Base-by-base conservation (phyloP, 192 early-diverging fungal species). In the Backusella mclennaniae region DNA sequence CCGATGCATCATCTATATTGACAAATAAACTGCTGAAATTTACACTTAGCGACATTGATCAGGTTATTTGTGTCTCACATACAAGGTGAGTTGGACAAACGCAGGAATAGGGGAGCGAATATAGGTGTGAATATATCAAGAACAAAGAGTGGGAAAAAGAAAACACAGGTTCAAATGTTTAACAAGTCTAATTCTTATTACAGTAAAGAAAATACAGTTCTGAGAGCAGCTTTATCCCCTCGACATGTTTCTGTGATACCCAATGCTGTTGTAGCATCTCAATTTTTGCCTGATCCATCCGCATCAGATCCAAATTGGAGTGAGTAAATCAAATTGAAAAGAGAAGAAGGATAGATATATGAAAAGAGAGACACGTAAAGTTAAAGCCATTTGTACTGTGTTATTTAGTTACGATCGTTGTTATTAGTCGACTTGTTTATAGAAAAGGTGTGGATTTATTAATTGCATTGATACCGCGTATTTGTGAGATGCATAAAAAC, bases 11-110 rank as follows among this genome's bases (percentile, higher is more conserved):
- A 66, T 92, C 92, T 71, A 98, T 98, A 49, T 79, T 97, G 39
- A 97, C 93, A 56, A 99, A 99, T 90, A 99, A 99, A 85, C 83
- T 98, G 71, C 86, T 98, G 14, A 98, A 99, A 73, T 98, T 98
- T 70, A 97, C 97, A 6, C 81, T 99, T 31, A 95, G 94, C n/a
- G 98, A 99, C 74, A 89, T 98, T 36, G 93, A 97, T 73, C 97
- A 98, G 82, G 96, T 97, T 29, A 97, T 99, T 53, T 99, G 98
- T 76, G 98, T 99, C 19, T 97, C 96, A 23, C 94, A 98, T 83
- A 99, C 98, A 63, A 93, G 92, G 93, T 91, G 83, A 74, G n/a
- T 26, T 33, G 19, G 11, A 19, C 14, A 72, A 29, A 38, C 17
- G 1, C 11, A 6, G 26, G 36, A 53, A 21, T 9, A 15, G 38